A percentile compares a stretch with the other conserved stretches of the same genome.
Evolutionary conservation across 257 asterid species (phyloP).

Genomic region (Plantago ovata): DNA sequence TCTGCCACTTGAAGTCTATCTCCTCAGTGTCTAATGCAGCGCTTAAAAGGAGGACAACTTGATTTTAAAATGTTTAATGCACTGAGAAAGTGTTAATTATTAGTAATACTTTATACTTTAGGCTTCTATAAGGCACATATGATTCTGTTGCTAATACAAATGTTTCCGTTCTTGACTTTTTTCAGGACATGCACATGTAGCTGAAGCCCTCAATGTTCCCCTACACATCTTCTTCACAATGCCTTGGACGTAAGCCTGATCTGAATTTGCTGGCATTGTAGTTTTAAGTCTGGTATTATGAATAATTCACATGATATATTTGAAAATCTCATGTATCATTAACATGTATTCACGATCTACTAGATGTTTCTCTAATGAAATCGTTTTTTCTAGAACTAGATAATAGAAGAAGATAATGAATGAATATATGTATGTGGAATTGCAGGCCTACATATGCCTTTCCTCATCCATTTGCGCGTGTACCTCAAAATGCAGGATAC

Average conservation of each 20-base stretch:
- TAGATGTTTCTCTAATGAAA: not conserved
- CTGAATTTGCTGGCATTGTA: conserved; percentile 16
- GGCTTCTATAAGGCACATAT: conserved; percentile 4
- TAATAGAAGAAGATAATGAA: conserved; percentile 12
- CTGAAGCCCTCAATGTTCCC: conserved; percentile 98
- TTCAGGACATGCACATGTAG: conserved; percentile 94
- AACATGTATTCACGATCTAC: no score
- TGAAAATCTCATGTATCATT: no score
- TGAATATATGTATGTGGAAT: conserved; percentile 25
- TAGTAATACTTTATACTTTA: no score
- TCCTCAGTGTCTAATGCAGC: not conserved
- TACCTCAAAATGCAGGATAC: conserved; percentile 96
- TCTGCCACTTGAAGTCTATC: not conserved
- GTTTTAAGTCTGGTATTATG: conserved; percentile 4
- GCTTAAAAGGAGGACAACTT: conserved; percentile 2
- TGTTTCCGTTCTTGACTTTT: conserved; percentile 13
- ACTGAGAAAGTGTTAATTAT: not conserved
- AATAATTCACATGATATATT: not conserved
- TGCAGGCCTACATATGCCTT: conserved; percentile 96
- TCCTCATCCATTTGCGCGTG: conserved; percentile 98
- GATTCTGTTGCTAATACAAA: conserved; percentile 5
- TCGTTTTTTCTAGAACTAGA: no score
- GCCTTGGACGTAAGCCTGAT: conserved; percentile 97
- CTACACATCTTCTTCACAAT: conserved; percentile 97
- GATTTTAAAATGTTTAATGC: not conserved